Evolutionary conservation across 805 yeast species (phyloP), one percentile per base, ranked within the genome.

Genomic region (Ogataea parapolymorpha): DNA sequence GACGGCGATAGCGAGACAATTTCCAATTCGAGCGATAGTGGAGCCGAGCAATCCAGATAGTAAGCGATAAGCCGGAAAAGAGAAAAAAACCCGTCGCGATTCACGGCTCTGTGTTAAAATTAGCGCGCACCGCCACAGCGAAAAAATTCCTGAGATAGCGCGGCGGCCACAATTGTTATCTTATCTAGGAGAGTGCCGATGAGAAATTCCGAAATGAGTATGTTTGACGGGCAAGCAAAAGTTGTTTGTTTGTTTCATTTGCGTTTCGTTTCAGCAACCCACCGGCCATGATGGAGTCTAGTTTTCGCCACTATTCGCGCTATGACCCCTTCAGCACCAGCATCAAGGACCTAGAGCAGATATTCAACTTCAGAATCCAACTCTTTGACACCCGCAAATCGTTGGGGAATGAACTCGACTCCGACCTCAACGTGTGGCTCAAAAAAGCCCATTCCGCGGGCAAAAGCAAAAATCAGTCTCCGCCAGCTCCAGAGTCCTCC

Each of bases 351-450:
- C 41, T 53, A 15, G 58, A 53, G 27, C 42, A 36, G 32, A 53
- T 53, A 12, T 53, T 53, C 44, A 48, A 53, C 33, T 53, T 53
- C 39, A 51, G 48, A 28, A 46, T 53, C n/a, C 40, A 35, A 8
- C 39, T 43, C 10, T 51, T 51, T 32, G 48, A 45, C 15, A 14
- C 32, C 24, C 32, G 24, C 16, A 32, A 26, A 22, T 30, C 37
- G 12, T 15, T 22, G 9, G 20, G 37, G 20, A 39, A 27, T 35
- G 51, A 48, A 30, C 44, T 48, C 36, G 51, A 48, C 37, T 28
- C 44, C 30, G 51, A 48, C 34, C 30, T 48, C 15, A 35, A 29
- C 27, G 17, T 22, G 17, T 29, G 22, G 22, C 22, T 20, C 9
- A 20, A 20, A 20, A 20, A 20, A 7, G 22, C 22, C 10, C 22